Evolutionary conservation across 2,329 filamentous ascomycete genomes (phyloP).

Genomic region (Venturia nashicola): DNA sequence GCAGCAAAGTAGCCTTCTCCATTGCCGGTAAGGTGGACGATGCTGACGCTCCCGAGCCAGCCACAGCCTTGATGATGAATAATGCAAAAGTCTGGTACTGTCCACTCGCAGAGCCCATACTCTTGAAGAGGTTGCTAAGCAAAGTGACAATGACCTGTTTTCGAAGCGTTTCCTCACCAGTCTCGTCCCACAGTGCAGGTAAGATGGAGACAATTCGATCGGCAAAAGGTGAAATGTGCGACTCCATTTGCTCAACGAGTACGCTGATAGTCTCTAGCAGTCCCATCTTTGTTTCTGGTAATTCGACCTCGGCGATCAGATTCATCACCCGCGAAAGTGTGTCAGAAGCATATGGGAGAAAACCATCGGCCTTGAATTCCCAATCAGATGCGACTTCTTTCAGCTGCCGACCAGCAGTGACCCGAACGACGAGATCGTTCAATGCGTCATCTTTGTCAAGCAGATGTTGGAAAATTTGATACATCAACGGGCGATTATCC

Average conservation of each 20-base stretch:
- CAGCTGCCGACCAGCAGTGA: slow-evolving; percentile 80
- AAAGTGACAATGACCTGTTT: slow-evolving; percentile 88
- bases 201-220: slow-evolving; percentile 73
- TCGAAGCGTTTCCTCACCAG: slow-evolving; percentile 78
- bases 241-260: slow-evolving; percentile 70
- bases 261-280: slow-evolving; percentile 77
- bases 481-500: slow-evolving; percentile 59
- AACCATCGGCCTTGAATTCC: slow-evolving; percentile 61
- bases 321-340: slow-evolving; percentile 62
- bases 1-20: slow-evolving; percentile 69
- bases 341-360: slow-evolving; percentile 64
- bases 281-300: slow-evolving; percentile 81
- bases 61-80: slow-evolving; percentile 57
- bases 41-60: slow-evolving; percentile 23
- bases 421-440: slow-evolving; percentile 85
- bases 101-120: slow-evolving; percentile 48
- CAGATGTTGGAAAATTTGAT: slow-evolving; percentile 80
- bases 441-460: slow-evolving; percentile 60
- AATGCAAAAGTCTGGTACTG: slow-evolving; percentile 27
- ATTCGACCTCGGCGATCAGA: slow-evolving; percentile 67
- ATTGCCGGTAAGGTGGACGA: slow-evolving; percentile 42
- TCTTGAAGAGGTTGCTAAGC: slow-evolving; percentile 70
- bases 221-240: slow-evolving; percentile 53
- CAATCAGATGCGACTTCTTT: slow-evolving; percentile 73
- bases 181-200: slow-evolving; percentile 72